Evolutionary conservation across 1,284 basidiomycete genomes (phyloP).

Genomic region (Cryptococcus deneoformans): DNA sequence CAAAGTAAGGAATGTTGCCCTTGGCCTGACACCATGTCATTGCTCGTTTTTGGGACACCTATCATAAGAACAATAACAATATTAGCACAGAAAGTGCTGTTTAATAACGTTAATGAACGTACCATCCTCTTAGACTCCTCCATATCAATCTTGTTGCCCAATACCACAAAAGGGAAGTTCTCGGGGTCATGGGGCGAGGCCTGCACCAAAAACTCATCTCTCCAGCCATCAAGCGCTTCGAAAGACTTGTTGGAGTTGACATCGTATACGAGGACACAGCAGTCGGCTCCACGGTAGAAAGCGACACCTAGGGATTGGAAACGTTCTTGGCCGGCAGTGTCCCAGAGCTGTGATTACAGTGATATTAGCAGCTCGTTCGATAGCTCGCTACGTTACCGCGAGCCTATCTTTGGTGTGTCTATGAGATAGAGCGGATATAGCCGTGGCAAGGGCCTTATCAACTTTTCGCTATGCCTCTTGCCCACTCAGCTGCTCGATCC

Average conservation of each 20-base stretch:
- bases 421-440: not conserved
- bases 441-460: not conserved
- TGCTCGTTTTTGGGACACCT: constrained; percentile 99
- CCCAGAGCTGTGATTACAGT: constrained; percentile 72
- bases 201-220: constrained; percentile 94
- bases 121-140: constrained; percentile 99
- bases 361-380: not conserved
- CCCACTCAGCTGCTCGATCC: not conserved
- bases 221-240: constrained; percentile 92
- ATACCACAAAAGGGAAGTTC: constrained; percentile 97
- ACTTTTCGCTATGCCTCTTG: not conserved
- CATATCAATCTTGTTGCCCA: constrained; percentile 99
- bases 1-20: constrained; percentile 99
- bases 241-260: constrained; percentile 99
- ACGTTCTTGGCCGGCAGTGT: constrained; percentile 98
- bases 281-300: constrained; percentile 99
- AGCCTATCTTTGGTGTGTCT: not conserved
- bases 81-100: not conserved
- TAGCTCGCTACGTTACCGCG: not conserved
- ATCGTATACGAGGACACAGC: constrained; percentile 98
- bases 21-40: constrained; percentile 99
- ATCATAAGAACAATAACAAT: constrained; percentile 3
- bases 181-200: constrained; percentile 98
- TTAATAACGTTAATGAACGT: constrained; percentile 26
- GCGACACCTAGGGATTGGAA: constrained; percentile 99